Evolutionary conservation across 2,329 filamentous ascomycete species (phyloP).

Genomic region (Pseudonectria buxi): DNA sequence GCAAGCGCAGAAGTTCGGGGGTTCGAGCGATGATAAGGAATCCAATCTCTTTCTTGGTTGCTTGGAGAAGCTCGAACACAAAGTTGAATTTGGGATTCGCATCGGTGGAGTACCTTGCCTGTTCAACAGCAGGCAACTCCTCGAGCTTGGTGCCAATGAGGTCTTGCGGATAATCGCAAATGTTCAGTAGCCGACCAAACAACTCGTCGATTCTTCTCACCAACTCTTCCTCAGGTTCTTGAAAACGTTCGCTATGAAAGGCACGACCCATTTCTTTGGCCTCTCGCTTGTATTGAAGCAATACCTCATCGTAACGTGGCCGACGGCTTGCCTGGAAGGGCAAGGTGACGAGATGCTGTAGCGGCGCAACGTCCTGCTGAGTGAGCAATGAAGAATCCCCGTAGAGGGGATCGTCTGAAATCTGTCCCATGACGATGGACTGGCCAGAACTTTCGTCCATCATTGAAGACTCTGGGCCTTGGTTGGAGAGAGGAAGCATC

Average conservation of each 20-base stretch:
- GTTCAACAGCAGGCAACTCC: constrained; percentile 31
- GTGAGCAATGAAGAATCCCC: constrained; percentile 14
- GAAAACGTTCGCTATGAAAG: constrained; percentile 34
- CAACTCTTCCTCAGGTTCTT: constrained; percentile 32
- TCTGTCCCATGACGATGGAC: constrained; percentile 21
- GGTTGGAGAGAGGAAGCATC: constrained; percentile 14
- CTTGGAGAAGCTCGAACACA: constrained; percentile 46
- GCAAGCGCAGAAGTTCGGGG: constrained; percentile 42
- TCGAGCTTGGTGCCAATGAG: constrained; percentile 37
- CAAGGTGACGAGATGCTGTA: constrained; percentile 48
- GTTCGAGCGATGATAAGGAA: constrained; percentile 49
- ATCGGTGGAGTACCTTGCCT: constrained; percentile 47
- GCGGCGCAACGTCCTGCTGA: constrained; percentile 3
- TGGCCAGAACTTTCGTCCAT: constrained; percentile 16
- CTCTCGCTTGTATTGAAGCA: constrained; percentile 36
- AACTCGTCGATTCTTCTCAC: constrained; percentile 44
- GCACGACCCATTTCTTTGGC: constrained; percentile 39
- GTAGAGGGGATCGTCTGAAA: constrained; percentile 16
- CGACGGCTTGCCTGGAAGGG: constrained; percentile 49
- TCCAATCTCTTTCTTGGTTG: constrained; percentile 37
- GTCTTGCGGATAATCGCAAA: constrained; percentile 53
- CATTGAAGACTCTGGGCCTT: constrained; percentile 11
- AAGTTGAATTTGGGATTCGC: constrained; percentile 57
- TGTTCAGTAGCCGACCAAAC: constrained; percentile 43
- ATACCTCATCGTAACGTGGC: constrained; percentile 43